Conservation (phyloP, 345 rosid species). For the Eucalyptus erythrocorys region DNA sequence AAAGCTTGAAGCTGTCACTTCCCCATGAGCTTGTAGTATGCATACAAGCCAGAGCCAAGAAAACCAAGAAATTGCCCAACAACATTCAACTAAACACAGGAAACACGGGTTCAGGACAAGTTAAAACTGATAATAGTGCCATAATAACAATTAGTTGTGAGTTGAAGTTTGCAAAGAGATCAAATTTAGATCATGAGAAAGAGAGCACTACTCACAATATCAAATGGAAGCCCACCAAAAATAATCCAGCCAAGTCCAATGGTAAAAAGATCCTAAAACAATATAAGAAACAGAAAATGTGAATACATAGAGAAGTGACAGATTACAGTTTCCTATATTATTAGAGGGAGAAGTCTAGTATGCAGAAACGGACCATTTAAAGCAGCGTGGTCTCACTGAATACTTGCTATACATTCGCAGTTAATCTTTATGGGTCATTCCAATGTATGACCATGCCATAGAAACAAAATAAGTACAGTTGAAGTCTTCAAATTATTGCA, state of each 20-base stretch:
- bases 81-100: slow-evolving; percentile 64
- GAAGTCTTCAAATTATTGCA: background rate
- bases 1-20: slow-evolving; percentile 14
- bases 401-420: background rate
- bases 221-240: slow-evolving; percentile 98
- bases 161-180: background rate
- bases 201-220: slow-evolving; percentile 36
- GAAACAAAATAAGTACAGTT: background rate
- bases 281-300: background rate
- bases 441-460: background rate
- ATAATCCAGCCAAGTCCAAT: slow-evolving; percentile 85
- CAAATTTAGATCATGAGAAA: background rate
- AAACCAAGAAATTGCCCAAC: slow-evolving; percentile 85
- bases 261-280: slow-evolving; percentile 79
- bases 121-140: background rate
- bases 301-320: background rate
- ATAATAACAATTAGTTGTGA: background rate
- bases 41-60: slow-evolving; percentile 85
- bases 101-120: background rate
- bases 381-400: background rate
- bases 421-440: background rate
- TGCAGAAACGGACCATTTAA: background rate
- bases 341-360: background rate
- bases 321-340: background rate
- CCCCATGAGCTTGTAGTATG: slow-evolving; percentile 72